Base-by-base conservation (phyloP, 2,329 filamentous ascomycete species). In the Nigrospora osmanthi region DNA sequence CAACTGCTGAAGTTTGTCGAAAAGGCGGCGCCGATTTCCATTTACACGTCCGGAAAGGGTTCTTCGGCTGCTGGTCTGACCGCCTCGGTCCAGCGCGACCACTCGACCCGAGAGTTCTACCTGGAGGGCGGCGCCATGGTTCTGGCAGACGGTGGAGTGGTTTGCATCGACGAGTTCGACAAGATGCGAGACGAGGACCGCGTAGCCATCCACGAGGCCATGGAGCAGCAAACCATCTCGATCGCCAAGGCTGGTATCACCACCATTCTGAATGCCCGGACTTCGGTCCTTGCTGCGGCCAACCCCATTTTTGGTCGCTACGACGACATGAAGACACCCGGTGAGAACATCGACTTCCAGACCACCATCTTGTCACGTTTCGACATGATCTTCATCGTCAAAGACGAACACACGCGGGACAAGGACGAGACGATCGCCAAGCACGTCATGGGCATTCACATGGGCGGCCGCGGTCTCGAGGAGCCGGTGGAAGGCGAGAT, bases 331-430 rank as follows among this genome's bases (percentile, higher is more conserved):
- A 97, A 97, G 66, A 89, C 87, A 0, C 93, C 93, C 0, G 93
- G 93, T 48, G 93, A 98, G 67, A 98, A 98, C 62, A 98, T 98
- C 54, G 93, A 98, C 67, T 98, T 98, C 67, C 93, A 98, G 61
- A 98, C 93, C 0, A 98, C 93, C 4, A 97, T 98, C 58, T 64
- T 98, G 53, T 97, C 91, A 3, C 87, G 93, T 77, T 98, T 98
- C 64, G 93, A 98, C 66, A 96, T 98, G 88, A 97, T 98, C 53
- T 98, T 97, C 72, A 96, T 98, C 54, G 91, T 98, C 50, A 88
- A 87, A 55, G 93, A 98, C 63, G 89, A 95, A 50, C 93, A 98
- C 63, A 88, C 91, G 50, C 80, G 88, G 38, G 84, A 80, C 46
- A 87, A 91, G 58, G 93, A 98, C 60, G 89, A 96, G 70, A 83